Evolutionary conservation across 2,329 filamentous ascomycete species (phyloP), one percentile per base, ranked within the genome.

Genomic region (Rutstroemia sp.): DNA sequence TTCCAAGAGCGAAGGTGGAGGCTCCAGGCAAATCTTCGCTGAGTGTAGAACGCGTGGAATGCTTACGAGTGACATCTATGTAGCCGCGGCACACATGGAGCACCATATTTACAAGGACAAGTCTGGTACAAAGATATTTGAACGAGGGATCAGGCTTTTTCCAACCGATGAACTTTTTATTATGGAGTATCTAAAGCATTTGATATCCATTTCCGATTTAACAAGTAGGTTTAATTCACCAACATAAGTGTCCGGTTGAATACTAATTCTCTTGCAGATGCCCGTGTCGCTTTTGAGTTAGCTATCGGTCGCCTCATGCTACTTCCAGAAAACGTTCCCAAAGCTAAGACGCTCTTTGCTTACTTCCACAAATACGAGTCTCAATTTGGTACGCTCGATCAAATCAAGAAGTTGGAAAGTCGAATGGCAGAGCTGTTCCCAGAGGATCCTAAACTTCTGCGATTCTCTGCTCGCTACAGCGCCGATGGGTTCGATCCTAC

Each of bases 301-400:
- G 91, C 92, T 16, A 89, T 96, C 59, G 89, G 87, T 67, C 86
- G 86, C 60, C 80, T 97, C 45, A 82, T 87, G 7, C 80, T 87
- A 23, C 94, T 92, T 63, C 83, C 88, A 0, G 88, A 91, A 63
- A 82, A 83, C 10, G 74, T 86, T 0, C 73, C 79, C 54, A 94
- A 91, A 67, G 84, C 92, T 8, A 95, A 94, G 70, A 82, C 88
- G 0, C 81, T 99, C 0, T 96, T 95, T 66, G 78, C 85, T 2
- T 97, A 92, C 73, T 92, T 99, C 71, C 92, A 99, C 73, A 87
- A 92, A 65, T 96, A 95, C 69, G 94, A 99, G 74, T 92, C 91
- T 10, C 86, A 91, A 62, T 99, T 92, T 67, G 94, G 95, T 56
- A 94, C 99, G 69, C 79, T 97, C 5, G 83, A 88, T 5, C 92